Percentiles rank a stretch among this genome's conserved stretches.
phyloP scores from a whole-genome alignment of 306 rosid genomes.

The Mimosa pudica region DNA sequence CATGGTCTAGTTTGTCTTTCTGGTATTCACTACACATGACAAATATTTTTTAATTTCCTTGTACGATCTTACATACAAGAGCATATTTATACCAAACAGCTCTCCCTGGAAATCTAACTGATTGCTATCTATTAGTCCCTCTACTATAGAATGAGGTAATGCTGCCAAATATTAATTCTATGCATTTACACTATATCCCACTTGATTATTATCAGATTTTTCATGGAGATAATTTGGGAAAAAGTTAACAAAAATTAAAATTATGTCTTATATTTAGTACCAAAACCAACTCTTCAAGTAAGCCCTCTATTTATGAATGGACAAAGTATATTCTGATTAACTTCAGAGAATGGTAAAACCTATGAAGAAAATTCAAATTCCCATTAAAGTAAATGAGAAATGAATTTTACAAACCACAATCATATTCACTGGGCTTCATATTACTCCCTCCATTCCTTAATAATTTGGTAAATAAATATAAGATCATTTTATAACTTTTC shows the following conservation, averaged over 20 bases:
- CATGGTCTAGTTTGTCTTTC: neutral
- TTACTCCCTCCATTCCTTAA: no score
- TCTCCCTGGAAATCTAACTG: neutral
- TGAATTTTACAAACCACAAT: neutral
- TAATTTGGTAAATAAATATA: no score
- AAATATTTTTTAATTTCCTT: neutral
- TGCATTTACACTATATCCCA: constrained; percentile 12
- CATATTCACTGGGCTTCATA: neutral
- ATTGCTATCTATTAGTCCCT: neutral
- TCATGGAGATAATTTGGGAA: no score
- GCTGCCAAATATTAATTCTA: neutral
- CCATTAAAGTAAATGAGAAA: neutral
- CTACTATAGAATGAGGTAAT: neutral
- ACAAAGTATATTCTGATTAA: neutral
- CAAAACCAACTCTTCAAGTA: no score
- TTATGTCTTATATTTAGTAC: no score
- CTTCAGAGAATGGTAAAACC: neutral
- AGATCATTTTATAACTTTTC: no score
- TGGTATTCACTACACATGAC: neutral
- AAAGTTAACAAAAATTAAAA: no score
- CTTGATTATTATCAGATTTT: no score
- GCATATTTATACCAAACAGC: neutral
- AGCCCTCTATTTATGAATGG: no score
- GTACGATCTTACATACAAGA: neutral
- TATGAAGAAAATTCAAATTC: neutral